Conservation (phyloP, 352 stramenopile species). For the Lagenidium sp. region DNA sequence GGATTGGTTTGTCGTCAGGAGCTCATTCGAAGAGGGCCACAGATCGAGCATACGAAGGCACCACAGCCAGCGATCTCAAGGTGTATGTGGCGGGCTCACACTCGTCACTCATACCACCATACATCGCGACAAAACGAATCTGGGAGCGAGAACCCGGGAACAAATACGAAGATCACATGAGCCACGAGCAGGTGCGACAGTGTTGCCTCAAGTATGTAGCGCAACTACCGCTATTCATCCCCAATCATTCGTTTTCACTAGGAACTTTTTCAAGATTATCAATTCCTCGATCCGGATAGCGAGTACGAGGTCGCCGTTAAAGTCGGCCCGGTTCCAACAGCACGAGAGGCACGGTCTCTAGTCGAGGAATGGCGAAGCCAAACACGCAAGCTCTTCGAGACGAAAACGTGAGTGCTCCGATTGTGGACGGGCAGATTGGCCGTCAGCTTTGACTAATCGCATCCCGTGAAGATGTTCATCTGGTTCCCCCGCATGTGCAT, state of each 20-base stretch:
- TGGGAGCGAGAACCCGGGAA: slow-evolving; percentile 72
- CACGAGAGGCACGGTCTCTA: slow-evolving; percentile 33
- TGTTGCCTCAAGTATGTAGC: too few relatives aligned
- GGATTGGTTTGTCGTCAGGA: too few relatives aligned
- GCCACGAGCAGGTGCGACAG: slow-evolving; percentile 63
- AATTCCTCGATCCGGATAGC: slow-evolving; percentile 71
- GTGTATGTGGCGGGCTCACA: slow-evolving; percentile 36
- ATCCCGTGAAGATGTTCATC: slow-evolving; percentile 50
- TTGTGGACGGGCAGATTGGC: too few relatives aligned
- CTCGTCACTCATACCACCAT: slow-evolving; percentile 39
- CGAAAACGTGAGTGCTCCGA: slow-evolving; percentile 36
- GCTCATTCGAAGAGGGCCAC: slow-evolving; percentile 1
- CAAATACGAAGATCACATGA: slow-evolving; percentile 77
- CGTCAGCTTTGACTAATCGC: too few relatives aligned
- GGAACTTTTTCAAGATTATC: slow-evolving; percentile 82
- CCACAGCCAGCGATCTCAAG: slow-evolving; percentile 22
- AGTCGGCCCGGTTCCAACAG: slow-evolving; percentile 39
- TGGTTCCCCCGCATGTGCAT: slow-evolving; percentile 25
- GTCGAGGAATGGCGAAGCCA: slow-evolving; percentile 51
- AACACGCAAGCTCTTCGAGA: slow-evolving; percentile 40
- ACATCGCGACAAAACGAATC: slow-evolving; percentile 54
- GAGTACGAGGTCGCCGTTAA: slow-evolving; percentile 72
- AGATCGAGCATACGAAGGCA: slow-evolving; percentile 65
- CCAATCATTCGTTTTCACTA: too few relatives aligned
- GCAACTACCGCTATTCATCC: too few relatives aligned